These are phyloP conservation scores for Fraxinus excelsior DNA, from an alignment of 257 asterid genomes.

Conservation along the genomic window DNA sequence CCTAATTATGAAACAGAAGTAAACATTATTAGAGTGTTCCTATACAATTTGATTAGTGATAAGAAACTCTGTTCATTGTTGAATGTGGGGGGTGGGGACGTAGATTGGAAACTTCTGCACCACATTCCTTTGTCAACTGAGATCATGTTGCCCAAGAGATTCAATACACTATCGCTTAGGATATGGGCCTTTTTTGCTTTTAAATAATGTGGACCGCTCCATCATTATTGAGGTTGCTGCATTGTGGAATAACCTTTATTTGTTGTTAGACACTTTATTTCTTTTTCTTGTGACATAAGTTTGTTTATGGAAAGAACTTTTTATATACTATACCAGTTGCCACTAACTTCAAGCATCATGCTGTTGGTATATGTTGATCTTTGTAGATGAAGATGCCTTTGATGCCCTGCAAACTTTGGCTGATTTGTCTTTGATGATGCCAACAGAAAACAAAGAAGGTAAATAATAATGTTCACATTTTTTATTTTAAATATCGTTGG, in stretches of 20 bases:
- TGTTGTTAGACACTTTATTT: neutral
- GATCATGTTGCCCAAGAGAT: slow-evolving; percentile 17
- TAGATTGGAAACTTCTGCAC: neutral
- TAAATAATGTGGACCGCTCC: neutral
- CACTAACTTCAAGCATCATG: slow-evolving; percentile 16
- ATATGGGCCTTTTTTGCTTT: slow-evolving; percentile 7
- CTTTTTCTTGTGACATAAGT: neutral
- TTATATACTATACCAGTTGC: slow-evolving; percentile 20
- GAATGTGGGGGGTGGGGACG: slow-evolving; percentile 9
- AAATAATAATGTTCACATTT: slow-evolving; percentile 29
- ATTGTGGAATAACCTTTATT: neutral
- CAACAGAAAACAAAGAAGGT: slow-evolving; percentile 79
- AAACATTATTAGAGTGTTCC: slow-evolving; percentile 4
- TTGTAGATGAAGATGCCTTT: slow-evolving; percentile 74
- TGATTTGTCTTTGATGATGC: slow-evolving; percentile 82
- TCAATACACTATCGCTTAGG: slow-evolving; percentile 9
- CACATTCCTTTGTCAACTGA: slow-evolving; percentile 17
- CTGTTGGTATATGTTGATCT: slow-evolving; percentile 25
- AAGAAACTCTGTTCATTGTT: slow-evolving; percentile 9
- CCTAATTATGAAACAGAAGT: neutral
- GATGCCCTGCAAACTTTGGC: slow-evolving; percentile 87
- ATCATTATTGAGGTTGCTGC: slow-evolving; percentile 11
- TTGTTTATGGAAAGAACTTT: neutral
- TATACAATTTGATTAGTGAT: slow-evolving; percentile 9
- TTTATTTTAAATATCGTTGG: slow-evolving; percentile 5